A percentile compares a stretch with the other conserved stretches of the same genome.
phyloP scores from a whole-genome alignment of 2,329 filamentous ascomycete species.

The Nakataea oryzae region DNA sequence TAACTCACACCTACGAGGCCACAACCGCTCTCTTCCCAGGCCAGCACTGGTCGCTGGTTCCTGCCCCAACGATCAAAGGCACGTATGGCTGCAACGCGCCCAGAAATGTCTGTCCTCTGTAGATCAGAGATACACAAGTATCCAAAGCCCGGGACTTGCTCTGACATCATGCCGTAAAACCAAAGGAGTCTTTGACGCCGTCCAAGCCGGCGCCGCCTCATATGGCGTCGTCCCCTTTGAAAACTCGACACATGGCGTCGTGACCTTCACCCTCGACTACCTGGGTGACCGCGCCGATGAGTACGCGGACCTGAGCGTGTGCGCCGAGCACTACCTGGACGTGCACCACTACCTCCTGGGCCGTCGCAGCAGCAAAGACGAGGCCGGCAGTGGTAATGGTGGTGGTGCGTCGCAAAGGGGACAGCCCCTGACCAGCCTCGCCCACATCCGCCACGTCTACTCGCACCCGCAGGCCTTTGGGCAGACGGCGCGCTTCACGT shows the following conservation, averaged over 20 bases:
- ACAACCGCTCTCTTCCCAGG: slow-evolving; percentile 32
- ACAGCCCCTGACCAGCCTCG: slow-evolving; percentile 39
- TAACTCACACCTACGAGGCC: slow-evolving; percentile 12
- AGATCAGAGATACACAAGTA: background rate
- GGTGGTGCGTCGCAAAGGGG: slow-evolving; percentile 24
- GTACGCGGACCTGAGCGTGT: slow-evolving; percentile 63
- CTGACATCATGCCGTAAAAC: background rate
- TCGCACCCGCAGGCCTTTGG: slow-evolving; percentile 94
- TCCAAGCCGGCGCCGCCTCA: slow-evolving; percentile 53
- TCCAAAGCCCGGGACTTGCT: background rate
- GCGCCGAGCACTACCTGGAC: slow-evolving; percentile 74
- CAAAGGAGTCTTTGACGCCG: slow-evolving; percentile 67
- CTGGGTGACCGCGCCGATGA: slow-evolving; percentile 61
- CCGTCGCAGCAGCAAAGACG: slow-evolving; percentile 10
- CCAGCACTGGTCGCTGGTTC: slow-evolving; percentile 34
- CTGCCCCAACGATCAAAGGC: slow-evolving; percentile 41
- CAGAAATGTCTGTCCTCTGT: background rate
- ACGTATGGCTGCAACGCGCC: background rate
- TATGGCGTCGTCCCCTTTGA: slow-evolving; percentile 89
- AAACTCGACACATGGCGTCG: slow-evolving; percentile 90
- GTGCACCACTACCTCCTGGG: slow-evolving; percentile 85
- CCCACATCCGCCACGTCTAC: slow-evolving; percentile 66
- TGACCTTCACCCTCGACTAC: slow-evolving; percentile 81
- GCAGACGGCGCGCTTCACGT: slow-evolving; percentile 63
- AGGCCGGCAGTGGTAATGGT: background rate